These are phyloP conservation scores for Chytridium lagenaria DNA, from an alignment of 371 early-diverging fungal genomes.

Conservation along the genomic window DNA sequence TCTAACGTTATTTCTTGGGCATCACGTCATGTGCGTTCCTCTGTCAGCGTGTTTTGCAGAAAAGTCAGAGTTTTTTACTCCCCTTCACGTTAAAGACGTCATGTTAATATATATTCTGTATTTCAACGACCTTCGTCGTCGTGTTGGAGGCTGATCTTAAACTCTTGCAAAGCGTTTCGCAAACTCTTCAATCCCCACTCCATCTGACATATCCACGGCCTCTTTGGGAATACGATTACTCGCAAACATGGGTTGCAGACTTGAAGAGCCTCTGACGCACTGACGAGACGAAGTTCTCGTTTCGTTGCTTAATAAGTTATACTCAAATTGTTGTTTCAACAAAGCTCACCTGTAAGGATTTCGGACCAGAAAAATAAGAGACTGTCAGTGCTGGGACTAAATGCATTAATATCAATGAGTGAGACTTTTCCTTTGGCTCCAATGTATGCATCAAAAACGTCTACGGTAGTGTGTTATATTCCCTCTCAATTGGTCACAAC, in stretches of 20 bases:
- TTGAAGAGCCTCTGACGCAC: not conserved
- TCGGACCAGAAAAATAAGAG: slow-evolving; percentile 84
- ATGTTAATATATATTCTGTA: no score
- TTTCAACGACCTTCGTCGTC: slow-evolving; percentile 11
- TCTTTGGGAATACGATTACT: slow-evolving; percentile 77
- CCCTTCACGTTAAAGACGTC: no score
- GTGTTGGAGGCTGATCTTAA: not conserved
- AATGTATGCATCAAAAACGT: slow-evolving; percentile 88
- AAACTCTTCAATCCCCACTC: slow-evolving; percentile 74
- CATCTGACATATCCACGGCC: slow-evolving; percentile 76
- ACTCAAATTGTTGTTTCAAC: no score
- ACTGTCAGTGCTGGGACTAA: slow-evolving; percentile 75
- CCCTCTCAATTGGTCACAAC: slow-evolving; percentile 3
- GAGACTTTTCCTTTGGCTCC: slow-evolving; percentile 64
- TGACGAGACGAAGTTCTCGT: slow-evolving; percentile 6
- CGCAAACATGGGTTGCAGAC: slow-evolving; percentile 63
- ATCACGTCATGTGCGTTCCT: no score
- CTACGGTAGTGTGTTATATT: slow-evolving; percentile 42
- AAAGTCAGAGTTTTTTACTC: no score
- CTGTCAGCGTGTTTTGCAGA: no score
- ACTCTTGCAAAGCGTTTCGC: slow-evolving; percentile 47
- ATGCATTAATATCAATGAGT: slow-evolving; percentile 90
- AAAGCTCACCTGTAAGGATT: slow-evolving; percentile 64
- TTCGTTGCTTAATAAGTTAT: no score
- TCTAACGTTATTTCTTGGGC: no score